Evolutionary conservation across 75 land plant species (phyloP).

Genomic region (Selaginella moellendorffii): DNA sequence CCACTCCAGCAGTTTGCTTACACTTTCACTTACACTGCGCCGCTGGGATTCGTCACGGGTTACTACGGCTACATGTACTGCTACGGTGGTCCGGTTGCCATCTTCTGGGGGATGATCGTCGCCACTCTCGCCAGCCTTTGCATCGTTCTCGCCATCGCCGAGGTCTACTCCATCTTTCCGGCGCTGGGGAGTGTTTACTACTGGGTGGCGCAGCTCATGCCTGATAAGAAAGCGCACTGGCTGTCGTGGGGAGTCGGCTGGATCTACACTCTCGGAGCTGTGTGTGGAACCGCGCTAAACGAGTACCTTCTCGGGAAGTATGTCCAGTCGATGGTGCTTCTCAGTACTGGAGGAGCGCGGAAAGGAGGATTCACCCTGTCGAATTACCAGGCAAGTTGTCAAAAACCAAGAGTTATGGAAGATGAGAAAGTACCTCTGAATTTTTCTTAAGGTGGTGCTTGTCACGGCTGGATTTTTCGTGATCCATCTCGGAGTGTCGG

Average conservation of each 20-base stretch:
- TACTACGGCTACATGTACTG: conserved; percentile 14
- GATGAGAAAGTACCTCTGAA: neutral
- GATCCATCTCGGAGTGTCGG: conserved; percentile 4
- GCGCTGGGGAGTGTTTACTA: conserved; percentile 14
- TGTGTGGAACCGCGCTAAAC: conserved; percentile 14
- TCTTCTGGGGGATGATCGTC: conserved; percentile 8
- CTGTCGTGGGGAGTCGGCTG: conserved; percentile 12
- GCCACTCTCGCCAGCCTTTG: conserved; percentile 5
- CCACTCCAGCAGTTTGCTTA: conserved; percentile 13
- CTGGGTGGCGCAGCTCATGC: conserved; percentile 14
- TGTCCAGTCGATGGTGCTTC: neutral
- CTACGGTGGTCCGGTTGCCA: conserved; percentile 11
- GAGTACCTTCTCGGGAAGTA: conserved; percentile 9
- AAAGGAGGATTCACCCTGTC: neutral
- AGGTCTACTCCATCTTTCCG: conserved; percentile 7
- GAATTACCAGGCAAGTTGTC: conserved; percentile 3
- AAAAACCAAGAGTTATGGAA: neutral
- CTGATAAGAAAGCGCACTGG: conserved; percentile 7
- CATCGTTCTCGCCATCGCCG: conserved; percentile 6
- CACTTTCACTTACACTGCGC: conserved; percentile 15
- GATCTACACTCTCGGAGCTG: conserved; percentile 8
- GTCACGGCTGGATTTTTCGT: conserved; percentile 11
- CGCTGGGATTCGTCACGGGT: conserved; percentile 11
- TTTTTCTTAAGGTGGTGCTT: neutral
- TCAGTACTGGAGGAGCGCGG: conserved; percentile 7